Conservation (phyloP, 305 asterid species). For the Vinca major region DNA sequence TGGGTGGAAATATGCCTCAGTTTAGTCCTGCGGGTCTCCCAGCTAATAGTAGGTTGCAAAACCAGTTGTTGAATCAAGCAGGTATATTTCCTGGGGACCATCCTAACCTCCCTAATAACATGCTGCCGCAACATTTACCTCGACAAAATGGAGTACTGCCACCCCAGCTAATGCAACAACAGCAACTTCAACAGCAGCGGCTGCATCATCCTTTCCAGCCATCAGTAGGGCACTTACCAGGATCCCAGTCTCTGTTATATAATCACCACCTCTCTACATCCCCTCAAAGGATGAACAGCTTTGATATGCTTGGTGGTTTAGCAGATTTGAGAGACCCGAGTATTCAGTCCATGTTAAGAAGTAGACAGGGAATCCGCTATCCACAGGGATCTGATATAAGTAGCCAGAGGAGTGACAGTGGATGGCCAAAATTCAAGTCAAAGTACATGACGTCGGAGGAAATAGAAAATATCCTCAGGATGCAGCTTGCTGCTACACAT, state of each 20-base stretch:
- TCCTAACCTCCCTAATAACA: slow-evolving; percentile 37
- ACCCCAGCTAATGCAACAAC: slow-evolving; percentile 44
- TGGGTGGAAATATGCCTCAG: slow-evolving; percentile 63
- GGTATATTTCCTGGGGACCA: slow-evolving; percentile 41
- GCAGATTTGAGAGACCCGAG: slow-evolving; percentile 76
- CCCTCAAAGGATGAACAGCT: slow-evolving; percentile 45
- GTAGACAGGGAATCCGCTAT: slow-evolving; percentile 46
- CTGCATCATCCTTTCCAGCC: slow-evolving; percentile 55
- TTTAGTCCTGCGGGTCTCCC: slow-evolving; percentile 44
- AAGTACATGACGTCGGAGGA: slow-evolving; percentile 79
- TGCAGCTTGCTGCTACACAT: slow-evolving; percentile 88
- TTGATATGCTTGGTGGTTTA: slow-evolving; percentile 51
- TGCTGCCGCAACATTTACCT: slow-evolving; percentile 44
- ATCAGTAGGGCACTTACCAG: slow-evolving; percentile 49
- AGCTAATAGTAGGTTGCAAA: slow-evolving; percentile 44
- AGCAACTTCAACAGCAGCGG: slow-evolving; percentile 54
- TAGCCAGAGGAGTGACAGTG: slow-evolving; percentile 38
- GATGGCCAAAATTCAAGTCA: slow-evolving; percentile 72
- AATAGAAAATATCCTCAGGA: slow-evolving; percentile 71
- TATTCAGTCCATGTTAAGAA: slow-evolving; percentile 48
- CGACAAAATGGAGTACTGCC: slow-evolving; percentile 58
- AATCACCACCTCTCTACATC: slow-evolving; percentile 53
- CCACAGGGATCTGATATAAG: slow-evolving; percentile 45
- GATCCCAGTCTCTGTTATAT: slow-evolving; percentile 44
- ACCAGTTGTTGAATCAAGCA: slow-evolving; percentile 46